Evolutionary conservation across 208 protist species (phyloP), one percentile per base, ranked within the genome.

Genomic region (Crithidia acanthocephali): DNA sequence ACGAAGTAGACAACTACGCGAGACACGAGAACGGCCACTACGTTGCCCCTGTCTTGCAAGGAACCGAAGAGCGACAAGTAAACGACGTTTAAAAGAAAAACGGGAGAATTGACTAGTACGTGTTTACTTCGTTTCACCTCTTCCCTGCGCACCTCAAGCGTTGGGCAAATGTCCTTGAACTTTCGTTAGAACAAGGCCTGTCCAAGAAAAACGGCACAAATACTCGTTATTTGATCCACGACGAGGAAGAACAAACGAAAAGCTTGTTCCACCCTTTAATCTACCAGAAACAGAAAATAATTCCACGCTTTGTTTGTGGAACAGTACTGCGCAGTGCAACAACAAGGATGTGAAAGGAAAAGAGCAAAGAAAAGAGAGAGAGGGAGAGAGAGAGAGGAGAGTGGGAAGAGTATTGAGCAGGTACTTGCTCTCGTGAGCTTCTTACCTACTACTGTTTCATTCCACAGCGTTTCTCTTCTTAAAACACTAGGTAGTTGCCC

Each of bases 31-130:
- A n/a, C n/a, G n/a, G n/a, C n/a, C n/a, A n/a, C n/a, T n/a, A n/a
- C n/a, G n/a, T n/a, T n/a, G n/a, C n/a, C n/a, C n/a, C n/a, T n/a
- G n/a, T n/a, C n/a, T n/a, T n/a, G n/a, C n/a, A 40, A 11, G 11
- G 35, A 40, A 40, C 11, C 35, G 5, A 11, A 5, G 35, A 40
- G 8, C 8, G 35, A 13, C 35, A 40, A 40, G 35, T n/a, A n/a
- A 40, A 40, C 35, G 4, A 48, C 20, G 44, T 50, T 22, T 0
- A 33, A 63, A 76, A 64, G n/a, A 42, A 68, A 65, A 45, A 63
- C 28, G 35, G 57, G 7, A 60, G n/a, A 50, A 50, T 50, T 7
- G 18, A 50, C 6, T n/a, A 50, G 4, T n/a, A 50, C 16, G n/a
- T 11, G 11, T 13, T 40, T 40, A 11, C 35, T 40, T 40, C 16